Evolutionary conservation across 345 rosid genomes (phyloP), one percentile per base, ranked within the genome.

Genomic region (Balakata baccata): DNA sequence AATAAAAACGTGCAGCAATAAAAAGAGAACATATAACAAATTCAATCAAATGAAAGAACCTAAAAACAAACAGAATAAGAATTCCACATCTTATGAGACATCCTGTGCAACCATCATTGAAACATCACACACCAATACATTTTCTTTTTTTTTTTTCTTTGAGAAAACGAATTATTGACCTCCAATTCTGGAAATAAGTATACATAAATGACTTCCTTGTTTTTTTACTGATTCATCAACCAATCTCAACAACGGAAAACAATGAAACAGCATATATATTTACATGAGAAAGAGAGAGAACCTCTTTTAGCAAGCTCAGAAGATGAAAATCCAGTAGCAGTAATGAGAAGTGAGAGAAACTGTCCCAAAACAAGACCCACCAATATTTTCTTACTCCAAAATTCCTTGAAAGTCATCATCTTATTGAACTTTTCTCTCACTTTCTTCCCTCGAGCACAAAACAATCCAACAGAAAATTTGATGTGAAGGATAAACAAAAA

Each of bases 361-460:
- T 92, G 97, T 14, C 97, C 97, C 74, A 92, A 74, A 14, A 82
- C 94, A 83, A 89, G 97, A 71, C 86, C 97, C 61, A 84, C 56
- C 73, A 88, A 71, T 45, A 85, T 92, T 78, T 85, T 89, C 81
- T 81, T 86, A 0, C 81, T 84, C 74, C 82, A 83, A 51, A 85
- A 82, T 64, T 87, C 81, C 25, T 77, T 81, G n/a, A 77, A 86
- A 66, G 2, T 79, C 78, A 70, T 4, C 84, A 75, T 89, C 58
- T 52, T 61, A 3, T 45, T 12, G 34, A 43, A 43, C 29, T 69
- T 45, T 29, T 4, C 53, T n/a, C n/a, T 70, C 49, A 14, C 63
- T 45, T 29, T 4, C 53, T n/a, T 13, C 64, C 49, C 6, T 2
- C 20, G 9, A 60, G 5, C 4, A 4, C 25, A 59, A 59, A 59